phyloP scores from a whole-genome alignment of 371 early-diverging fungal genomes.

The Circinella minor region DNA sequence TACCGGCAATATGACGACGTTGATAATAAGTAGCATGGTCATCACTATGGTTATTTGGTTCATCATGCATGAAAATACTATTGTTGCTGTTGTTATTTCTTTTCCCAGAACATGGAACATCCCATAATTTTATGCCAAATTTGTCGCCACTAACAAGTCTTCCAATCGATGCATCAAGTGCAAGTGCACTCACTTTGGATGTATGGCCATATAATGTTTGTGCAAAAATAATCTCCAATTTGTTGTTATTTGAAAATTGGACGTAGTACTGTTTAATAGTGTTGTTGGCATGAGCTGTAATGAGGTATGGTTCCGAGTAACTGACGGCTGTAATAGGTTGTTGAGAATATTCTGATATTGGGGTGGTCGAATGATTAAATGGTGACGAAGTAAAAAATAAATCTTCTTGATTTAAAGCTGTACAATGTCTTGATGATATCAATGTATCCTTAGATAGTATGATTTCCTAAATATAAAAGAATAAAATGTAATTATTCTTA shows the following conservation, averaged over 20 bases:
- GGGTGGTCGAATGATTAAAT: not conserved
- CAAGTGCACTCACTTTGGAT: conserved; percentile 43
- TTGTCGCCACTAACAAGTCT: conserved; percentile 50
- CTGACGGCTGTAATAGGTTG: conserved; percentile 36
- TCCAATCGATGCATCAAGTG: conserved; percentile 30
- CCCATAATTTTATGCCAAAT: conserved; percentile 51
- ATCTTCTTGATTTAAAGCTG: conserved; percentile 24
- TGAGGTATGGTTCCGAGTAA: conserved; percentile 44
- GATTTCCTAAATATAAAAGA: conserved; percentile 30
- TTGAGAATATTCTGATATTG: not conserved
- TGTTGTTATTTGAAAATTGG: not conserved
- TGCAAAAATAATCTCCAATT: conserved; percentile 33
- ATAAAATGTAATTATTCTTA: too few relatives aligned
- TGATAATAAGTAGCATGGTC: not conserved
- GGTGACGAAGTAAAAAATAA: conserved; percentile 21
- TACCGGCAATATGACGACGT: conserved; percentile 4
- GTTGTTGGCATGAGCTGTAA: conserved; percentile 56
- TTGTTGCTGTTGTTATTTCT: not conserved
- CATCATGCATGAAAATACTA: not conserved
- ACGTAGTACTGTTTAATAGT: conserved; percentile 54
- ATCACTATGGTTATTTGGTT: conserved; percentile 10
- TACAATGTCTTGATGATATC: conserved; percentile 37
- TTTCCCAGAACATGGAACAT: conserved; percentile 21
- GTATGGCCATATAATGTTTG: conserved; percentile 54
- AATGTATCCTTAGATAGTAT: conserved; percentile 23